Percentiles rank a stretch among this genome's conserved stretches.
Evolutionary conservation across 139 green algal species (phyloP).

Genomic region (Astrephomene gubernaculifera): DNA sequence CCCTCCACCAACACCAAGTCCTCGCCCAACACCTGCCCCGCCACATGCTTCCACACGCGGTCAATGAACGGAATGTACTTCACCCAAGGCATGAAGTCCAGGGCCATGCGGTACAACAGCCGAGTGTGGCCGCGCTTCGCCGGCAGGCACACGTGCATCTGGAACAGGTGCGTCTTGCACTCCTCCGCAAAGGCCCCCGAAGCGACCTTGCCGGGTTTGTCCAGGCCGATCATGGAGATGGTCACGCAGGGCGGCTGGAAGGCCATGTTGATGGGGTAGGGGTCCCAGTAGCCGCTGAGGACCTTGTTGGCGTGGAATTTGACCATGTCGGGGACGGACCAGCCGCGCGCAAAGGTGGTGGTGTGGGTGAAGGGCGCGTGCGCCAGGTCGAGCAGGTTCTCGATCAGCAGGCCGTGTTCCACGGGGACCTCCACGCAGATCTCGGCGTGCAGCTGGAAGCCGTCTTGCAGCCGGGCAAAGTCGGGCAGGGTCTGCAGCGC

Average conservation of each 20-base stretch:
- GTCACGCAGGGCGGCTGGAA: constrained; percentile 96
- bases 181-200: constrained; percentile 70
- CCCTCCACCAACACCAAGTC: constrained; percentile 95
- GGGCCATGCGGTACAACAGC: constrained; percentile 97
- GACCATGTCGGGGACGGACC: constrained; percentile 94
- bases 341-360: constrained; percentile 96
- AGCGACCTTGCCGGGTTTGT: constrained; percentile 91
- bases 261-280: constrained; percentile 98
- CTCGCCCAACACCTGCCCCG: constrained; percentile 90
- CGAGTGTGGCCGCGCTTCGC: constrained; percentile 86
- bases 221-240: constrained; percentile 90
- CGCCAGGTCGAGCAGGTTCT: constrained; percentile 99
- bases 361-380: constrained; percentile 99
- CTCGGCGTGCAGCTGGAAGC: constrained; percentile 90
- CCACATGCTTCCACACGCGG: constrained; percentile 82
- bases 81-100: constrained; percentile 95
- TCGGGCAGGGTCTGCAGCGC: constrained; percentile 61
- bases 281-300: constrained; percentile 92
- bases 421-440: constrained; percentile 95
- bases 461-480: constrained; percentile 68
- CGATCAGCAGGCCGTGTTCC: constrained; percentile 97
- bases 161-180: constrained; percentile 95
- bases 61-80: constrained; percentile 90
- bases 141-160: constrained; percentile 98
- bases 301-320: constrained; percentile 80